Base-by-base conservation (phyloP, 1,139 yeast genomes). In the Blastobotrys raffinosifermentans region DNA sequence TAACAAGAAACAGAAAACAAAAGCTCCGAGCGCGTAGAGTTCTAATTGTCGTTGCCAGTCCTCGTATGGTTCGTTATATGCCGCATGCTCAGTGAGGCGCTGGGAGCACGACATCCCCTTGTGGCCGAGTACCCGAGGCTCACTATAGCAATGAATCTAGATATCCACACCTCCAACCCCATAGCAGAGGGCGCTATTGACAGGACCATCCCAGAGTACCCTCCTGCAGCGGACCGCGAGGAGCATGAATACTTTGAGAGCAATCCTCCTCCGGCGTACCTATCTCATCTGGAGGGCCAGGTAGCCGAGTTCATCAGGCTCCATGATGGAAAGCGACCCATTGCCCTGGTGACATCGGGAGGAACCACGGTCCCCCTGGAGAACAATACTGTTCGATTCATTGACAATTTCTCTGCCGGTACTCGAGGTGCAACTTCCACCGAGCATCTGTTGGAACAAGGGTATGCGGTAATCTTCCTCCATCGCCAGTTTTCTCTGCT, bases 361-460 rank as follows among this genome's bases (percentile, higher is more conserved):
- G 99, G 98, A 22, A 91, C 98, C 1, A 89, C 97, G 0, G 99
- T 93, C 0, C 99, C 99, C 0, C 67, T 91, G 48, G 99, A 91
- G 54, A 87, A 87, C 61, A 91, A 93, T 55, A 93, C 98, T 0
- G 98, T 91, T 11, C 64, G 99, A 41, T 91, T 91, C 61, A 87
- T 91, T 55, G 99, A 91, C 60, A 91, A 91, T 57, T 93, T 93
- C 60, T 81, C 94, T 50, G 97, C 97, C 19, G 98, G 98, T 17
- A 91, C 97, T 1, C 74, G 99, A 61, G 98, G 98, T 39, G 94
- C 98, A 7, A 80, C 96, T 0, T 80, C 94, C 26, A 95, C 97
- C 3, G 98, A 91, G 60, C 81, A 85, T 57, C 85, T 91, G 50
- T 66, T 93, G 39, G 84, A 81, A 44, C 69, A 75, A 40, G 95